phyloP scores from a whole-genome alignment of 352 stramenopile genomes.

The Phytophthora pluvialis region DNA sequence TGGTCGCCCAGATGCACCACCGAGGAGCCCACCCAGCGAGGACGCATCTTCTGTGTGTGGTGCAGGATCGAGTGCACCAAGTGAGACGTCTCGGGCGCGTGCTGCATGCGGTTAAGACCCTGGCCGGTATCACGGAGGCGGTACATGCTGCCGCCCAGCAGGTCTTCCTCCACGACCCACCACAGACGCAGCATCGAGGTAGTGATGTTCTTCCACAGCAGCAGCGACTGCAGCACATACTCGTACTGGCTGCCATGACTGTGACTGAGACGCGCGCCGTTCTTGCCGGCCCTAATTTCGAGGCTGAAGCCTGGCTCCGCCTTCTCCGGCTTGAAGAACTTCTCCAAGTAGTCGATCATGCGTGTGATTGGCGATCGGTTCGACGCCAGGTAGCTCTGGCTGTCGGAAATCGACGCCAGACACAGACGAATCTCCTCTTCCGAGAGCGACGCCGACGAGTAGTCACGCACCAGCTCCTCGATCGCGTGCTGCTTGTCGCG shows the following conservation, averaged over 20 bases:
- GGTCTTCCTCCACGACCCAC: slow-evolving; percentile 69
- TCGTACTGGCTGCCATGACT: slow-evolving; percentile 66
- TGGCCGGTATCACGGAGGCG: slow-evolving; percentile 69
- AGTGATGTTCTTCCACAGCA: slow-evolving; percentile 73
- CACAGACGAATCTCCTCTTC: slow-evolving; percentile 60
- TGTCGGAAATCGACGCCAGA: slow-evolving; percentile 61
- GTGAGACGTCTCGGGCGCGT: slow-evolving; percentile 61
- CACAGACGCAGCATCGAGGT: slow-evolving; percentile 65
- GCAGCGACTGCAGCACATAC: slow-evolving; percentile 70
- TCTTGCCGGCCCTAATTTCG: slow-evolving; percentile 65
- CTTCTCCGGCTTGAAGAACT: slow-evolving; percentile 62
- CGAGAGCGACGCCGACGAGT: slow-evolving; percentile 51
- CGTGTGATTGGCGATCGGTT: slow-evolving; percentile 65
- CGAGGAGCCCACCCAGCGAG: slow-evolving; percentile 85
- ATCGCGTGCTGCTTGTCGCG: slow-evolving; percentile 45
- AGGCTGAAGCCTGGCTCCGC: slow-evolving; percentile 50
- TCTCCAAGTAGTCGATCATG: slow-evolving; percentile 70
- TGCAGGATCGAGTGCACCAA: slow-evolving; percentile 61
- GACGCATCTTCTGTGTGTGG: slow-evolving; percentile 48
- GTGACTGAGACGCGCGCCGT: slow-evolving; percentile 65
- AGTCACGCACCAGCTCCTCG: slow-evolving; percentile 48
- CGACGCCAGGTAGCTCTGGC: slow-evolving; percentile 62
- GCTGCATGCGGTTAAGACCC: slow-evolving; percentile 72
- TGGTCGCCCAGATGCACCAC: slow-evolving; percentile 95
- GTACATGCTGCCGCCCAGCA: slow-evolving; percentile 61